Percentiles rank a stretch among this genome's conserved stretches.
phyloP scores from a whole-genome alignment of 2,329 filamentous ascomycete genomes.

The Ophiostoma sp. region DNA sequence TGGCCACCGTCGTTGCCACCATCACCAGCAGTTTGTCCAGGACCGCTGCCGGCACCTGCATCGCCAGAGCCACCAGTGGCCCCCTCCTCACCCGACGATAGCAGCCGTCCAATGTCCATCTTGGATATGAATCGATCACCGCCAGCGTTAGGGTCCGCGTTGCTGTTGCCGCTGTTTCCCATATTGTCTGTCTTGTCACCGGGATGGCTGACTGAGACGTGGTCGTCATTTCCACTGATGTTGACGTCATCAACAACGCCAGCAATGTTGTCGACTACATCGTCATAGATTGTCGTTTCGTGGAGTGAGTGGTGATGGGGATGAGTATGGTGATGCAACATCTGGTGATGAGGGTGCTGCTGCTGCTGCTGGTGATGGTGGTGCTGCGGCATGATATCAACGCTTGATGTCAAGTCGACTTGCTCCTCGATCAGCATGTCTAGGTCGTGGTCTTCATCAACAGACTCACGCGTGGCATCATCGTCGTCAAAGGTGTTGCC shows the following conservation, averaged over 20 bases:
- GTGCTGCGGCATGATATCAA: not conserved
- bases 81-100: constrained; percentile 25
- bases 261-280: constrained; percentile 20
- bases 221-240: constrained; percentile 18
- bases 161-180: not conserved
- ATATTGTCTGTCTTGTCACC: constrained; percentile 5
- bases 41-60: not conserved
- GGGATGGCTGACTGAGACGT: not conserved
- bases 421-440: constrained; percentile 49
- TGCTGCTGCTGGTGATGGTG: not conserved
- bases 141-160: constrained; percentile 11
- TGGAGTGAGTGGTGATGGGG: constrained; percentile 12
- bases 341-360: not conserved
- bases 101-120: constrained; percentile 27
- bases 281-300: constrained; percentile 19
- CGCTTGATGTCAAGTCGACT: constrained; percentile 31
- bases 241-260: constrained; percentile 22
- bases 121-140: constrained; percentile 26
- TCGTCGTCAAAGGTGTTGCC: constrained; percentile 28
- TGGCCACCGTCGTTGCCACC: not conserved
- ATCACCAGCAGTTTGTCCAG: not conserved
- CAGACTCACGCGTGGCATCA: constrained; percentile 38
- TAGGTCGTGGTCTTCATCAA: constrained; percentile 42
- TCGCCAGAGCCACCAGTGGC: constrained; percentile 3
- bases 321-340: constrained; percentile 8